Percentiles rank a stretch among this genome's conserved stretches.
Conservation (phyloP, 176 grass and related monocot species). For the Phoenix dactylifera region DNA sequence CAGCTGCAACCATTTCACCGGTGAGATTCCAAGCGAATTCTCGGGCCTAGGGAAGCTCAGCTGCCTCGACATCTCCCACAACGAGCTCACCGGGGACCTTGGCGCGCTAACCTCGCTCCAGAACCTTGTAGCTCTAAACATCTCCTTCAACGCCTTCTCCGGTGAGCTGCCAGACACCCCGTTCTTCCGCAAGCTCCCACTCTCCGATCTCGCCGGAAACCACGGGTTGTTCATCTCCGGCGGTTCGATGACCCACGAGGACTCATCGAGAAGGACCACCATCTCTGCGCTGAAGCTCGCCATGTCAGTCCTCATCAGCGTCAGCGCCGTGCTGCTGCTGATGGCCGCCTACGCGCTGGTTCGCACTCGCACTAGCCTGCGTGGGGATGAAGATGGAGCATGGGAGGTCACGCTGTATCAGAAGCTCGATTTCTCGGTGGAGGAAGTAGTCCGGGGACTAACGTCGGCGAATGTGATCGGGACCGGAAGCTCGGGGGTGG, state of each 20-base stretch:
- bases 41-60: conserved; percentile 60
- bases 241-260: conserved; percentile 14
- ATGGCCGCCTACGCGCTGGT: conserved; percentile 43
- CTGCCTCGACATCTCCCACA: conserved; percentile 73
- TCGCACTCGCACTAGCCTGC: conserved; percentile 26
- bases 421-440: conserved; percentile 71
- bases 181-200: conserved; percentile 79
- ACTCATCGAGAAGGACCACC: conserved; percentile 15
- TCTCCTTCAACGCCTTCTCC: conserved; percentile 79
- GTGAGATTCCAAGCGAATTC: conserved; percentile 54
- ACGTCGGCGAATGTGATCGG: conserved; percentile 86
- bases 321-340: conserved; percentile 45
- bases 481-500: conserved; percentile 81
- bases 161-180: conserved; percentile 70
- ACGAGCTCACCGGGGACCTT: conserved; percentile 58
- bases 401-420: conserved; percentile 98
- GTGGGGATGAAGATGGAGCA: conserved; percentile 19
- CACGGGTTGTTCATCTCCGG: conserved; percentile 45
- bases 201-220: conserved; percentile 75
- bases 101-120: conserved; percentile 40
- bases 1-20: conserved; percentile 75
- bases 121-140: conserved; percentile 82
- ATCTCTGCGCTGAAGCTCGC: conserved; percentile 57
- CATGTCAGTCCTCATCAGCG: conserved; percentile 56
- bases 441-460: conserved; percentile 55